phyloP scores from a whole-genome alignment of 371 early-diverging fungal species.

The Mucor plumbeus region DNA sequence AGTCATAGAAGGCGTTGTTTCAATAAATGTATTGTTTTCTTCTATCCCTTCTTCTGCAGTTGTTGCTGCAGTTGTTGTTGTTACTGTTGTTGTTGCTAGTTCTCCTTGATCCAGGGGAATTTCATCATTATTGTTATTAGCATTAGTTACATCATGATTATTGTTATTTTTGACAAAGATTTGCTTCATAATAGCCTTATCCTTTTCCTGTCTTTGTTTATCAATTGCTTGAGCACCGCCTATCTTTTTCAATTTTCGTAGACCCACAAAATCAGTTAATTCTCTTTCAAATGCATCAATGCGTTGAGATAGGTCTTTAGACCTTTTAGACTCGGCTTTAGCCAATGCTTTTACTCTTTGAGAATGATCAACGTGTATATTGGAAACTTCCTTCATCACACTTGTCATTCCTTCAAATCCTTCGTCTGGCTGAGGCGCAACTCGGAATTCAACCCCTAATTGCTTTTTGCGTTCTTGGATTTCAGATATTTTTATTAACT shows the following conservation, averaged over 20 bases:
- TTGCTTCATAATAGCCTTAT: constrained; percentile 63
- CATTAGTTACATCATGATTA: background rate
- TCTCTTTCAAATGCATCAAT: constrained; percentile 79
- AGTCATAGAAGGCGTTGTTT: background rate
- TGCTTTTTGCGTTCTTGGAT: constrained; percentile 52
- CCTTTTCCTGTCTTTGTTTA: constrained; percentile 63
- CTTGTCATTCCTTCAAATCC: constrained; percentile 57
- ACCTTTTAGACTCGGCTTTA: constrained; percentile 65
- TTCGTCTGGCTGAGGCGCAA: constrained; percentile 1
- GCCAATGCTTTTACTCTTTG: constrained; percentile 73
- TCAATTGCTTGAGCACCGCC: constrained; percentile 77
- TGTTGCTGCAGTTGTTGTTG: too few species aligned
- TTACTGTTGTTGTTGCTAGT: too few species aligned
- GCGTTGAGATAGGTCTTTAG: constrained; percentile 65
- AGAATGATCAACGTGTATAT: constrained; percentile 70
- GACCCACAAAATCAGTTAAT: constrained; percentile 66
- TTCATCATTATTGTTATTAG: background rate
- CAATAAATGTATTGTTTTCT: too few species aligned
- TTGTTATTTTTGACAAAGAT: constrained; percentile 41
- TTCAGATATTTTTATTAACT: constrained; percentile 64
- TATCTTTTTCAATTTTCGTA: constrained; percentile 66
- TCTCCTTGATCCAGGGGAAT: constrained; percentile 6
- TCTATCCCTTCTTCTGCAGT: too few species aligned
- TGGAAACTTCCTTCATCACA: constrained; percentile 71
- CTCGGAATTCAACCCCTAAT: background rate